Evolutionary conservation across 192 early-diverging fungal genomes (phyloP), one percentile per base, ranked within the genome.

Genomic region (Coemansia sp.): DNA sequence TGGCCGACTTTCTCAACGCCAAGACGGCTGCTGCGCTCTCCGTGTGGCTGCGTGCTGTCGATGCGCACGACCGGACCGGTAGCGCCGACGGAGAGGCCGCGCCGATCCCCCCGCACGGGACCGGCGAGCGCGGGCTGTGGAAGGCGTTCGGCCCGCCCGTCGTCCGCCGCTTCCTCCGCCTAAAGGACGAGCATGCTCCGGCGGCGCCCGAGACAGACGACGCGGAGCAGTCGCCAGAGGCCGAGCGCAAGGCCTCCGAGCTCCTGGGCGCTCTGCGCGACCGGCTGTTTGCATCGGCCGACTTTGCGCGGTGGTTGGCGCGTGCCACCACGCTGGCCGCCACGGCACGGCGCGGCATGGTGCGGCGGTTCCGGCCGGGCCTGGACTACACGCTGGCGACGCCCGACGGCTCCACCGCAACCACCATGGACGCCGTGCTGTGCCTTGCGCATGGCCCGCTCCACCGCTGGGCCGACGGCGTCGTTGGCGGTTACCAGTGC

Each of bases 381-480:
- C 79, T 92, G 52, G 92, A 93, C 65, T 93, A 90, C 70, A 90
- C 92, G 8, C 76, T 93, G 9, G 92, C 87, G 11, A 85, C 88
- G 8, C 74, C 82, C 20, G 82, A 82, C 37, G 75, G 72, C 28
- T 57, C 68, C n/a, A 60, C 75, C 14, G 47, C 62, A 27, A 79
- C 73, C 8, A 66, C 84, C n/a, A 80, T 92, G 9, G 88, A 92
- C 45, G 86, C 86, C 3, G 87, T 86, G 9, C 65, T 90, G 20
- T 87, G 84, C 42, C 66, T 91, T 38, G 81, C 82, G 1, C 71
- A 67, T 17, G 62, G 55, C 23, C 65, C 69, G 34, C 34, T 1
- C 33, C 62, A 34, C 3, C 48, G 61, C 47, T 92, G 90, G 90
- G 73, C 75, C 8, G 70, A 75, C 23, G 86, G 85, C 53, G 84